These are phyloP conservation scores for Malus fusca DNA, from an alignment of 306 rosid genomes.

Conservation along the genomic window DNA sequence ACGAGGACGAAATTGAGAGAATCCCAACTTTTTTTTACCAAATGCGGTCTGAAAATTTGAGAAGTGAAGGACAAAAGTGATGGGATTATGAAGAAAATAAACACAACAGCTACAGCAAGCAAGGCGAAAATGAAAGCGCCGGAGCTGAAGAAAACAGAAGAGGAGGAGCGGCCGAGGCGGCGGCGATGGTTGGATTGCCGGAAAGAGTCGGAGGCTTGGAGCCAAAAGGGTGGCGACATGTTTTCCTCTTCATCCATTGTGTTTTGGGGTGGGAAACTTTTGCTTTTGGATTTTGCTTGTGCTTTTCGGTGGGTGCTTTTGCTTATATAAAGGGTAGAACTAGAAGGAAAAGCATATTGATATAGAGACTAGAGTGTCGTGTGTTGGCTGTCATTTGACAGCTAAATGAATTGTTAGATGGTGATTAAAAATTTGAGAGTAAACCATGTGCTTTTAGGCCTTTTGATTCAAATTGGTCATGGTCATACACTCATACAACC, in stretches of 20 bases:
- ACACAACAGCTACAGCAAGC: constrained; percentile 32
- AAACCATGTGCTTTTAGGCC: constrained; percentile 19
- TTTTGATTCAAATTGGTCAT: background rate
- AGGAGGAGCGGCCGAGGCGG: constrained; percentile 37
- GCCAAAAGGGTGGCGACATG: constrained; percentile 50
- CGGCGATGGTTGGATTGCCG: background rate
- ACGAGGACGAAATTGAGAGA: constrained; percentile 68
- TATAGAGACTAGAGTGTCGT: background rate
- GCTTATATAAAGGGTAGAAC: background rate
- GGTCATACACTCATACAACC: background rate
- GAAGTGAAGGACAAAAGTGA: constrained; percentile 43
- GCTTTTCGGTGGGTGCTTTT: background rate
- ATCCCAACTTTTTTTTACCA: constrained; percentile 74
- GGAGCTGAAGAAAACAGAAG: constrained; percentile 45
- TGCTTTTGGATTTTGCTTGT: background rate
- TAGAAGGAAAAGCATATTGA: background rate
- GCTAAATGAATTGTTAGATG: constrained; percentile 11
- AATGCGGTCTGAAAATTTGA: constrained; percentile 49
- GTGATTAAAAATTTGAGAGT: background rate
- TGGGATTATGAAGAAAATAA: constrained; percentile 44
- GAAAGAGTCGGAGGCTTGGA: constrained; percentile 16
- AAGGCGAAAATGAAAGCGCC: constrained; percentile 36
- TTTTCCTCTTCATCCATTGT: constrained; percentile 47
- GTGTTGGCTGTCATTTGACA: constrained; percentile 51
- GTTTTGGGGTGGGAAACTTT: background rate